Base-by-base conservation (phyloP, 805 yeast species). In the Myxozyma nipponensis region DNA sequence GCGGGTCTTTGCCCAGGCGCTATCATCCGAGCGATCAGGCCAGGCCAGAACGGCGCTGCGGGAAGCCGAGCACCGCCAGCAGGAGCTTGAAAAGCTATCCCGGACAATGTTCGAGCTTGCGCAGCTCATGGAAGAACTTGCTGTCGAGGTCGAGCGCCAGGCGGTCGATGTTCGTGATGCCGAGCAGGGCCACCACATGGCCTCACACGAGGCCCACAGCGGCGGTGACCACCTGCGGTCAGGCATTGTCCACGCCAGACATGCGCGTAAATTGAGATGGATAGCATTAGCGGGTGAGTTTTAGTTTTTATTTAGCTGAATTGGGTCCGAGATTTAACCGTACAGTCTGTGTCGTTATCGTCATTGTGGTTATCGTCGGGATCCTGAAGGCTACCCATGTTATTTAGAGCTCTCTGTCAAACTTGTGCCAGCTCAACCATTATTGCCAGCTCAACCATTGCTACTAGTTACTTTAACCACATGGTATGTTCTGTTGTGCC, bases 21-120 rank as follows among this genome's bases (percentile, higher is more conserved):
- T 86, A 89, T 25, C 21, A 26, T 24, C 32, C 32, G 84, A 86
- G 65, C 82, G 95, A 72, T 79, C 88, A 65, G 95, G 95, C 62
- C 95, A 91, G 72, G 97, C 98, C 40, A 81, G 91, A 69, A 81
- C 95, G 30, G 98, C 93, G 1, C 77, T 93, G 62, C 85, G 87
- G 63, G 98, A 93, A 72, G 98, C 91, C 46, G 96, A 90, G 72
- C 81, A 84, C 40, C 84, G 98, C 73, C 97, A 93, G 72, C 83
- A 85, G 66, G 98, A 93, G 73, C 81, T 93, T 65, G 84, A 86
- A 72, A 86, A 86, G 74, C 83, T 93, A 69, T 96, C 88, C 70
- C 83, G 86, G 72, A 84, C 96, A 54, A 88, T 93, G 87, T 86
- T 91, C 32, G 98, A 91, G 71, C 79, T 91, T 70, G 85, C 95